Evolutionary conservation across 2,329 filamentous ascomycete species (phyloP), one percentile per base, ranked within the genome.

Genomic region (Penicillium aurantiogriseum): DNA sequence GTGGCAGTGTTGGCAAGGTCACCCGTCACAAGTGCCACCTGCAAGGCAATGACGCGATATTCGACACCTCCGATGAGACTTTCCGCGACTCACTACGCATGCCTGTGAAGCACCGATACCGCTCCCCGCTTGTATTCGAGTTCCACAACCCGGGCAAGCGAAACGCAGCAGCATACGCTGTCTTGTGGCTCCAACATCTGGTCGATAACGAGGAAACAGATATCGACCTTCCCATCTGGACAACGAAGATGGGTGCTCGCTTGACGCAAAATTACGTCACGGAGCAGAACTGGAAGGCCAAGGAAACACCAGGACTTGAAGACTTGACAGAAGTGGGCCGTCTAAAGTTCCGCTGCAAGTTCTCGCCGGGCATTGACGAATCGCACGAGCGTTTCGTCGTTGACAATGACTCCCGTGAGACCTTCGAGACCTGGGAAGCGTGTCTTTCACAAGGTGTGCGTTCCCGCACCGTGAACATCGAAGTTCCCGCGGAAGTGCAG

Each of bases 241-340:
- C 83, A 50, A 96, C 92, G 25, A 82, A 89, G 65, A 89, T 90
- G 56, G 81, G 87, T 0, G 79, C 84, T 59, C 86, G 93, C 5
- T 80, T 97, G 11, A 90, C 89, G 0, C 93, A 97, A 70, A 97
- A 96, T 71, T 97, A 93, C 74, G 89, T 97, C 67, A 96, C 91
- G 0, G 86, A 92, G 59, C 81, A 87, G 19, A 96, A 94, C 69
- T 87, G 84, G 71, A 76, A 80, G 10, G 77, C 83, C 2, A 82
- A 80, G 54, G 71, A 76, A 25, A 76, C 91, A 13, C 88, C 90
- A 0, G 90, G 92, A 44, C 81, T 96, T 1, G 83, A 87, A 58
- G 85, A 91, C 45, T 81, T 96, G 13, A 81, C 90, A 59, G 88
- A 94, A 71, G 80, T 96, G 38, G 93, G 93, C 1, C 87, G 92